These are phyloP conservation scores for Raphanus hybrid DNA, from an alignment of 441 rosid species.

Conservation along the genomic window DNA sequence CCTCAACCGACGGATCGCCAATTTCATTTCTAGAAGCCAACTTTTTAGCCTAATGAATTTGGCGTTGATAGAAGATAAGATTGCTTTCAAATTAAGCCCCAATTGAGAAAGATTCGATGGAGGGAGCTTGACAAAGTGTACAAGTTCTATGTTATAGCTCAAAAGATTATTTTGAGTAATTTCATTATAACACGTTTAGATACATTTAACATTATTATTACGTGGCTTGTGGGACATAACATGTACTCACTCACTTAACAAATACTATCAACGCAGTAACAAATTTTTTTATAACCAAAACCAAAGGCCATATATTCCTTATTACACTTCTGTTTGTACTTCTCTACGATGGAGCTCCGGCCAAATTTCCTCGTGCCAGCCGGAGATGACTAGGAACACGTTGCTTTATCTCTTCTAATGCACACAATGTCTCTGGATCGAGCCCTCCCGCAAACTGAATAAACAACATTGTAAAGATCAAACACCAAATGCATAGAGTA, in stretches of 20 bases:
- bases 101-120: neutral
- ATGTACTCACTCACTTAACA: constrained; percentile 38
- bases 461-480: constrained; percentile 4
- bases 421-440: constrained; percentile 87
- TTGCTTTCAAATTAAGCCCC: neutral
- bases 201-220: constrained; percentile 36
- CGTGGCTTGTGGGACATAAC: constrained; percentile 23
- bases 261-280: constrained; percentile 29
- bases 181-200: constrained; percentile 19
- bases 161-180: neutral
- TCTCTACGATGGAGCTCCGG: constrained; percentile 57
- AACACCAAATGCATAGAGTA: neutral
- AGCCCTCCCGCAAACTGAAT: constrained; percentile 89
- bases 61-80: neutral
- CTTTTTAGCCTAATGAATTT: neutral
- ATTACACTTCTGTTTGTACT: constrained; percentile 19
- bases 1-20: neutral
- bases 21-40: neutral
- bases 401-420: constrained; percentile 83
- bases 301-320: constrained; percentile 14
- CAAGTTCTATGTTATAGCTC: neutral
- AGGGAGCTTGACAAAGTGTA: neutral
- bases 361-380: constrained; percentile 51
- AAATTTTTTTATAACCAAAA: constrained; percentile 28
- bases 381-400: constrained; percentile 62